Conservation (phyloP, 2,329 filamentous ascomycete genomes). For the Pseudocercospora pini-densiflorae region DNA sequence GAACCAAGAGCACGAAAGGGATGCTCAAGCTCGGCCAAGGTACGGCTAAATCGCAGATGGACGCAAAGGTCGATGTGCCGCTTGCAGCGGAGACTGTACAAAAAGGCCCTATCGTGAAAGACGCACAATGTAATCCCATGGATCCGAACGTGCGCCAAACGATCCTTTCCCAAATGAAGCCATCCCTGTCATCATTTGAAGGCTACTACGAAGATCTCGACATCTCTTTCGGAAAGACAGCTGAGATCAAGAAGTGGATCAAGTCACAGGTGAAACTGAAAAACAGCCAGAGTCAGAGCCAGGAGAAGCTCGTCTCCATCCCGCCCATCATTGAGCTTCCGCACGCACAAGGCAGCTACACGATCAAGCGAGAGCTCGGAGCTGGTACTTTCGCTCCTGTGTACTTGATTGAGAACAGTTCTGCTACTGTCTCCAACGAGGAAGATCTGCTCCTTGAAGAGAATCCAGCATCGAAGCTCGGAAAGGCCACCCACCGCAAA, state of each 20-base stretch:
- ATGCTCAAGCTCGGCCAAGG: conserved; percentile 43
- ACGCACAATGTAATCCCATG: conserved; percentile 85
- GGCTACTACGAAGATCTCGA: conserved; percentile 78
- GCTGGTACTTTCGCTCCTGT: conserved; percentile 95
- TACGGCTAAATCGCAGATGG: conserved; percentile 39
- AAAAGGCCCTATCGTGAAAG: conserved; percentile 77
- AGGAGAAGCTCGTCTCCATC: conserved; percentile 55
- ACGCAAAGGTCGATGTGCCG: conserved; percentile 30
- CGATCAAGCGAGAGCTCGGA: conserved; percentile 81
- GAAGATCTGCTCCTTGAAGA: conserved; percentile 47
- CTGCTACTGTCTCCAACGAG: conserved; percentile 33
- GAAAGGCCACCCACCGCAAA: conserved; percentile 63
- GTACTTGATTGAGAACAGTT: conserved; percentile 77
- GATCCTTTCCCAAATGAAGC: conserved; percentile 75
- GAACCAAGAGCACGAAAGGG: conserved; percentile 53
- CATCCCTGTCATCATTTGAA: conserved; percentile 72
- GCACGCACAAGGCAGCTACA: conserved; percentile 70
- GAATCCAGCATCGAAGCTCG: conserved; percentile 56
- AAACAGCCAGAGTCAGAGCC: conserved; percentile 48
- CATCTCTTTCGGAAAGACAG: conserved; percentile 66
- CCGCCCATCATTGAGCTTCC: conserved; percentile 72
- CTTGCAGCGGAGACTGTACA: conserved; percentile 49
- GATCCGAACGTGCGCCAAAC: conserved; percentile 74
- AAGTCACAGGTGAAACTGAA: conserved; percentile 66
- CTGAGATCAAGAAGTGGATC: conserved; percentile 80